Evolutionary conservation across 805 yeast species (phyloP).

Genomic region (Monosporozyma servazzii): DNA sequence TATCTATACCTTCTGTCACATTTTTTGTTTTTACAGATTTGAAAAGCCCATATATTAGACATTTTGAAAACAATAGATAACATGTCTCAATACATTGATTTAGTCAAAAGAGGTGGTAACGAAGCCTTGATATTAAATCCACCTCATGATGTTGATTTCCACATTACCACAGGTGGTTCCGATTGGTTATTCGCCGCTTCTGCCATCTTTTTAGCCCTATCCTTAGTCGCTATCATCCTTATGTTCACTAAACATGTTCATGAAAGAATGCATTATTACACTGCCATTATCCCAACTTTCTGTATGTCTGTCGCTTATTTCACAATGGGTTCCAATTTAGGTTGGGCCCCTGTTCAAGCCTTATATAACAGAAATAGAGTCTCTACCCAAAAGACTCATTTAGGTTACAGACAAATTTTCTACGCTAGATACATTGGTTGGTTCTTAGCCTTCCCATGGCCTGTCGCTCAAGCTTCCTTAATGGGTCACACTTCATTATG

Average conservation of each 20-base stretch:
- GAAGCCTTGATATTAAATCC: conserved; percentile 39
- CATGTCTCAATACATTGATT: conserved; percentile 13
- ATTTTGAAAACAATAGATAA: background rate
- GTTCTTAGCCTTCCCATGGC: conserved; percentile 44
- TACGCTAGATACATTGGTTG: conserved; percentile 50
- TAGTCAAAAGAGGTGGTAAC: conserved; percentile 29
- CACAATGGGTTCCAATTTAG: conserved; percentile 52
- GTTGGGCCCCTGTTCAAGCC: conserved; percentile 41
- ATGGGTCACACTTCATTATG: conserved; percentile 20
- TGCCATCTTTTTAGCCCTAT: conserved; percentile 34
- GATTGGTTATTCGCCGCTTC: conserved; percentile 65
- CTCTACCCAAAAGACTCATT: conserved; percentile 17
- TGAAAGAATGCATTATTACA: conserved; percentile 30
- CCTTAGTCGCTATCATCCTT: conserved; percentile 23
- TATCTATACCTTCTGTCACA: background rate
- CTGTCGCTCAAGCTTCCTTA: conserved; percentile 30
- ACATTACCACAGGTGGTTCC: conserved; percentile 51
- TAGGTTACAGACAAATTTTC: conserved; percentile 44
- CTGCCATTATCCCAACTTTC: conserved; percentile 38
- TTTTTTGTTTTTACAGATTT: background rate
- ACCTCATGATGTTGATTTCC: conserved; percentile 40
- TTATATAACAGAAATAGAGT: conserved; percentile 43
- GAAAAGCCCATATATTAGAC: no score
- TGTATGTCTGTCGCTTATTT: conserved; percentile 43
- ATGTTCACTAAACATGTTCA: conserved; percentile 25